Evolutionary conservation across 441 rosid genomes (phyloP), one percentile per base, ranked within the genome.

Genomic region (Adansonia gregorii): DNA sequence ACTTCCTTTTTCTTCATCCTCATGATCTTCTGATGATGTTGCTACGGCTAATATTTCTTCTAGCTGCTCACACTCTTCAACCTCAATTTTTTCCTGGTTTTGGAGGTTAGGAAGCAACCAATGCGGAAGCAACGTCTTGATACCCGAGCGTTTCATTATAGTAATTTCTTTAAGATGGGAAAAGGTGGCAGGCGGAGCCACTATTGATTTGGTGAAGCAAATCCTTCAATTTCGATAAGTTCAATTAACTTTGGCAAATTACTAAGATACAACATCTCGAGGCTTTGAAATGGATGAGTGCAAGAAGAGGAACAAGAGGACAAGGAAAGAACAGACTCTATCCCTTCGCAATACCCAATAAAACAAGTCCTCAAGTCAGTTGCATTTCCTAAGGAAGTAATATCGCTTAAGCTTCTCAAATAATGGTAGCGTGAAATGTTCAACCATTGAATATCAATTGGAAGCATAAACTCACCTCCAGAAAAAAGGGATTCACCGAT

Each of bases 41-140:
- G 55, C 15, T 2, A 15, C n/a, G 12, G 15, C n/a, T 15, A 51
- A 1, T 51, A 51, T 51, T 51, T 51, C 55, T 1, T 0, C 15
- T 51, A 51, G n/a, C 15, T 51, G 5, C 1, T 11, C 2, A 65
- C 76, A 83, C 45, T 39, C 52, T 66, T 52, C 9, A 3, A 84
- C 74, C 51, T 17, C 48, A n/a, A 76, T 27, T 43, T 35, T 56
- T 68, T 81, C 68, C 6, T 78, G 68, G 46, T 46, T 78, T 17
- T 63, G 76, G 59, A 80, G 67, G 67, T 63, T 27, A 45, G 67
- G 3, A 63, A 63, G 83, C 17, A 80, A 60, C 61, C 73, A 58
- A 14, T 70, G 49, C 20, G 76, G 68, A 61, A 80, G 75, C 12
- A 83, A n/a, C 39, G 17, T 14, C 58, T 7, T 74, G 3, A 24